Evolutionary conservation across 441 rosid species (phyloP).

Genomic region (Pelargonium cotyledonis): DNA sequence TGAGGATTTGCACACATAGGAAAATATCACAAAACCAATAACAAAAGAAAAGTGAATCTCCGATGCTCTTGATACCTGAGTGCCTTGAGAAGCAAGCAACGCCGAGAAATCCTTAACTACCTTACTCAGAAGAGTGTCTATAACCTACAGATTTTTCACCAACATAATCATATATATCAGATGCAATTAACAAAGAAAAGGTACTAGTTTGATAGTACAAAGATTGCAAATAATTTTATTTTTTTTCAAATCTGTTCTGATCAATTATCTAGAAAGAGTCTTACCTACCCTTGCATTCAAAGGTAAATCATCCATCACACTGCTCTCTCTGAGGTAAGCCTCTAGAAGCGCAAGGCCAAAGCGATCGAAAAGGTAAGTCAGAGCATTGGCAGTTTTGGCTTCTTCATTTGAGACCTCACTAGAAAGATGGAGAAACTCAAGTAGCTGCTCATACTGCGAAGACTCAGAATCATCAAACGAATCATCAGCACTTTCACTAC

Average conservation of each 20-base stretch:
- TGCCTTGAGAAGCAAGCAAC: slow-evolving; percentile 76
- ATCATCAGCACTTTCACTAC: slow-evolving; percentile 81
- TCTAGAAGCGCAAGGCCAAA: slow-evolving; percentile 74
- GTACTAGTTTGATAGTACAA: too few species aligned
- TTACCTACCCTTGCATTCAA: slow-evolving; percentile 95
- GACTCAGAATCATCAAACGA: slow-evolving; percentile 82
- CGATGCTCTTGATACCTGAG: slow-evolving; percentile 46
- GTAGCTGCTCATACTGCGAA: slow-evolving; percentile 74
- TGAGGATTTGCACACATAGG: not conserved
- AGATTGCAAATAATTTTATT: too few species aligned
- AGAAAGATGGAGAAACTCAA: slow-evolving; percentile 84
- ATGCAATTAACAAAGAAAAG: not conserved
- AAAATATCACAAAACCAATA: not conserved
- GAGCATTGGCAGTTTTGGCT: slow-evolving; percentile 57
- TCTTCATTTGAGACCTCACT: slow-evolving; percentile 68
- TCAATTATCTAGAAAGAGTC: slow-evolving; percentile 22
- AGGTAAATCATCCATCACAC: slow-evolving; percentile 60
- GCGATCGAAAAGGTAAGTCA: slow-evolving; percentile 79
- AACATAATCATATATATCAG: slow-evolving; percentile 11
- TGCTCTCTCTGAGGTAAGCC: slow-evolving; percentile 64
- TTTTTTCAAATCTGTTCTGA: not conserved
- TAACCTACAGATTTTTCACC: slow-evolving; percentile 44
- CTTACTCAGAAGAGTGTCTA: slow-evolving; percentile 74
- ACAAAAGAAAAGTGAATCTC: not conserved
- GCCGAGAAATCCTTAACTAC: slow-evolving; percentile 90